A percentile compares a stretch with the other conserved stretches of the same genome.
phyloP scores from a whole-genome alignment of 2,329 filamentous ascomycete species.

The Paramyrothecium roridum region DNA sequence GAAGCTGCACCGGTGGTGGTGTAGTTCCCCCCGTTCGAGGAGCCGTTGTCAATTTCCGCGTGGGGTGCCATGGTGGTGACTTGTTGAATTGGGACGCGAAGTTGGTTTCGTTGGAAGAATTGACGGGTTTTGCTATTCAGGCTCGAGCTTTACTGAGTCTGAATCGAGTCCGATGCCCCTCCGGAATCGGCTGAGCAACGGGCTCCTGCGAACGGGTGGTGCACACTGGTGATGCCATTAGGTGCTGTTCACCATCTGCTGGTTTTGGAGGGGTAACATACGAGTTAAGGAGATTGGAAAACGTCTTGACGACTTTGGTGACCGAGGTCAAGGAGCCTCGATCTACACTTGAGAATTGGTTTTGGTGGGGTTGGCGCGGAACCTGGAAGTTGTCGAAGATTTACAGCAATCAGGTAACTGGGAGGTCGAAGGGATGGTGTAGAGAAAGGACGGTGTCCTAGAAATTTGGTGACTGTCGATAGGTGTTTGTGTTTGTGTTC shows the following conservation, averaged over 20 bases:
- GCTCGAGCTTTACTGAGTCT: slow-evolving; percentile 50
- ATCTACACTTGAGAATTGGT: slow-evolving; percentile 30
- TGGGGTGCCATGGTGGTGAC: slow-evolving; percentile 82
- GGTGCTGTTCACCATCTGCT: background rate
- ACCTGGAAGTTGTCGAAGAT: slow-evolving; percentile 18
- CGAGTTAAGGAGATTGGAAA: slow-evolving; percentile 98
- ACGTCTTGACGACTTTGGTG: slow-evolving; percentile 79
- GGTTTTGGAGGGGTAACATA: slow-evolving; percentile 46
- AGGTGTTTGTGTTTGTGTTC: background rate
- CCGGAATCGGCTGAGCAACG: slow-evolving; percentile 88
- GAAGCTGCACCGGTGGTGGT: slow-evolving; percentile 35
- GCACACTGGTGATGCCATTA: slow-evolving; percentile 55
- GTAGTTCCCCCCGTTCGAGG: slow-evolving; percentile 59
- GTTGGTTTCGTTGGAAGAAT: slow-evolving; percentile 14
- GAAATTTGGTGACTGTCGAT: too few species aligned
- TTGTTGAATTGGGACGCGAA: slow-evolving; percentile 22
- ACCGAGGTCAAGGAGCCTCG: slow-evolving; percentile 53
- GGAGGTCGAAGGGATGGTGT: background rate
- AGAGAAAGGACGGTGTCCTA: background rate
- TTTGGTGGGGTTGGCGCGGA: slow-evolving; percentile 15
- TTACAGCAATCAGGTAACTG: slow-evolving; percentile 8
- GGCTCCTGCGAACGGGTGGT: slow-evolving; percentile 95
- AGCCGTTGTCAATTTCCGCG: slow-evolving; percentile 60
- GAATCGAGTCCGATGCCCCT: slow-evolving; percentile 69
- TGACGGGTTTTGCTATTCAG: slow-evolving; percentile 24